Percentiles rank a stretch among this genome's conserved stretches.
Evolutionary conservation across 306 rosid species (phyloP).

Genomic region (Sindora glabra): DNA sequence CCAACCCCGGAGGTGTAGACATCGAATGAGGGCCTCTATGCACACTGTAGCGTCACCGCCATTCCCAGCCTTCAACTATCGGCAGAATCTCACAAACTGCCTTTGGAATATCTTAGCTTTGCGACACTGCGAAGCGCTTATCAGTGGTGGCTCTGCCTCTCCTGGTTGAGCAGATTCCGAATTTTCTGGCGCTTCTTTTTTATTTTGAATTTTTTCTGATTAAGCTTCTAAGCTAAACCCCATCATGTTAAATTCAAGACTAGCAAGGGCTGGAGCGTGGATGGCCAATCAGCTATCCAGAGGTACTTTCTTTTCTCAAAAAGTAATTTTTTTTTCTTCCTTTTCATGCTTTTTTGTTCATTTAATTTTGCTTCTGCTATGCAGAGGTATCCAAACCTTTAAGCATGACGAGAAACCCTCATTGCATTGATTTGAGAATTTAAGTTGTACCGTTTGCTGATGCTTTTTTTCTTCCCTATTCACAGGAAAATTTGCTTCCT

Average conservation of each 20-base stretch:
- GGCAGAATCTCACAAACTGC: no score
- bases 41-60: not conserved
- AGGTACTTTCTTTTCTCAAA: not conserved
- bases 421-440: not conserved
- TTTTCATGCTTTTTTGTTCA: not conserved
- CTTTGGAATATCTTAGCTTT: not conserved
- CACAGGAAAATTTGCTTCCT: constrained; percentile 21
- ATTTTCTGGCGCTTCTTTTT: not conserved
- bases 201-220: not conserved
- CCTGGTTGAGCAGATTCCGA: not conserved
- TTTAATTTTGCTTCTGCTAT: not conserved
- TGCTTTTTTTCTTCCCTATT: not conserved
- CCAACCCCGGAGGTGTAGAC: no score
- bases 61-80: not conserved
- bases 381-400: not conserved
- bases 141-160: not conserved
- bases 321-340: not conserved
- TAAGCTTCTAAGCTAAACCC: not conserved
- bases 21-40: no score
- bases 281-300: not conserved
- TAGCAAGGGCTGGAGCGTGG: constrained; percentile 3
- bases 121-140: not conserved
- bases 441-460: not conserved
- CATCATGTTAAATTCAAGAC: not conserved
- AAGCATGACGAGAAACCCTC: not conserved